phyloP scores from a whole-genome alignment of 345 rosid species.

The Aquilaria malaccensis region DNA sequence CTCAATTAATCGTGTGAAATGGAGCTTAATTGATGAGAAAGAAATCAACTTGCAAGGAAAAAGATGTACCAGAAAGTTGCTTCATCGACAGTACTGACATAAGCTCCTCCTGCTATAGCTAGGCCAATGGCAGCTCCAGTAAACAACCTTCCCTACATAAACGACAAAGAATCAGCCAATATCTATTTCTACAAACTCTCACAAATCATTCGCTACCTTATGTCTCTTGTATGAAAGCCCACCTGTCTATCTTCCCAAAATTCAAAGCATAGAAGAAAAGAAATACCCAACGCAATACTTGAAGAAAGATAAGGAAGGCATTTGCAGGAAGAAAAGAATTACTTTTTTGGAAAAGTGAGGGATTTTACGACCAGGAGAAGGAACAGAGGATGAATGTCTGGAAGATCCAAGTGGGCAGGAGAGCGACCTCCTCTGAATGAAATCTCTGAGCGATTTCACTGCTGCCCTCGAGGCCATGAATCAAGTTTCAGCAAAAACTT shows the following conservation, averaged over 20 bases:
- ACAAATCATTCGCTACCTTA: too few species aligned
- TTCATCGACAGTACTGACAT: constrained; percentile 94
- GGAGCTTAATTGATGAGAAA: too few species aligned
- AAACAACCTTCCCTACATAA: constrained; percentile 64
- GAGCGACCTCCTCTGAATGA: constrained; percentile 24
- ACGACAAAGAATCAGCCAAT: constrained; percentile 2
- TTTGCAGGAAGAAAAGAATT: constrained; percentile 3
- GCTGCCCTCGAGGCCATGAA: constrained; percentile 47
- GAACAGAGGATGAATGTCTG: constrained; percentile 40
- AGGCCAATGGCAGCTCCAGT: constrained; percentile 83
- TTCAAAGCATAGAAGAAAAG: background rate
- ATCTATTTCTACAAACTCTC: too few species aligned
- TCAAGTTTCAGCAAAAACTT: background rate
- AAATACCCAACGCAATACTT: background rate
- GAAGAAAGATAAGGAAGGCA: background rate
- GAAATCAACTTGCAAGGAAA: background rate
- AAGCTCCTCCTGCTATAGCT: constrained; percentile 88
- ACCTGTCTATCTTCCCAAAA: too few species aligned
- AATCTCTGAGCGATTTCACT: constrained; percentile 36
- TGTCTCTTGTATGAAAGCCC: too few species aligned
- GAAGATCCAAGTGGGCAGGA: constrained; percentile 30
- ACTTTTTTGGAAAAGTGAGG: constrained; percentile 81
- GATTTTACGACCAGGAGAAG: constrained; percentile 39
- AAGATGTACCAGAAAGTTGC: constrained; percentile 88
- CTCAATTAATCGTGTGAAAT: too few species aligned